Evolutionary conservation across 2,329 filamentous ascomycete genomes (phyloP), one percentile per base, ranked within the genome.

Genomic region (Penicillium nordicum): DNA sequence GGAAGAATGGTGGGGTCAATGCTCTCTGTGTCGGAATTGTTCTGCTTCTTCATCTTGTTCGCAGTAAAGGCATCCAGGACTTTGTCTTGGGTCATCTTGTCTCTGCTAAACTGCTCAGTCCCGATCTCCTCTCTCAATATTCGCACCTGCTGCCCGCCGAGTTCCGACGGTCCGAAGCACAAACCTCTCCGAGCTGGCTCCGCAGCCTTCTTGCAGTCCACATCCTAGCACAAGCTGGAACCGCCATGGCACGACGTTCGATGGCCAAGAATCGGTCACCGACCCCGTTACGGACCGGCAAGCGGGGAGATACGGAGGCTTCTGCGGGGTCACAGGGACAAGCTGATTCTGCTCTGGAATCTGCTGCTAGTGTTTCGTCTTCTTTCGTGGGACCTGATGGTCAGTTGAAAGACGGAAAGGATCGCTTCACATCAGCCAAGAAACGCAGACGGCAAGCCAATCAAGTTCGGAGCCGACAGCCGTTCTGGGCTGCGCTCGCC

Each of bases 391-490:
- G 71, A 16, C 65, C 72, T 12, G 77, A 79, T 61, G 74, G 72
- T 27, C 72, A 78, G 76, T 68, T 79, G 53, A 80, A 80, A 66
- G 79, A 83, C 51, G 77, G 73, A 69, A 85, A 78, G 74, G 82
- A 82, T 73, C 85, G 77, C 74, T 70, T 83, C 77, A 78, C 85
- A 70, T 78, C 75, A 63, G 84, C 82, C 61, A 95, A 94, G 76
- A 94, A 91, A 78, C 88, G 90, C 77, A 86, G 89, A 76, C 93
- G 94, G 77, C 91, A 96, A 76, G 93, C 90, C 70, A 92, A 91
- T 57, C 90, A 94, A 74, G 91, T 96, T 64, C 84, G 92, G 73
- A 90, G 91, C 72, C 87, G 91, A 70, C 92, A 97, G 76, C 92
- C 92, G 47, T 84, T 97, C 63, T 97, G 92, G 92, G 91, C 92